Conservation (phyloP, 495 filamentous ascomycete genomes). For the Aspergillus diversus region DNA sequence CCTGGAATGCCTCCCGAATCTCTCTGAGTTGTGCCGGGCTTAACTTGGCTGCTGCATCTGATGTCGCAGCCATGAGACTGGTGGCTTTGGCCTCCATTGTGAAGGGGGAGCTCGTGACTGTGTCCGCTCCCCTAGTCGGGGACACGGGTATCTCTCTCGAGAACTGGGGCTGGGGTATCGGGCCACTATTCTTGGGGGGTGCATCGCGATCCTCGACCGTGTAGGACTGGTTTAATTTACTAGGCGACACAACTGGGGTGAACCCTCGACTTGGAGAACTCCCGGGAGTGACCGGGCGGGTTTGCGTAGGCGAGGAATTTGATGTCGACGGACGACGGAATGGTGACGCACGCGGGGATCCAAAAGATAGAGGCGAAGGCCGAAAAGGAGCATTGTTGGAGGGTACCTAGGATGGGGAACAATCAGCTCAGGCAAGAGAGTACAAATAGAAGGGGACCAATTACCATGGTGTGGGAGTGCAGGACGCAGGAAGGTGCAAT, state of each 20-base stretch:
- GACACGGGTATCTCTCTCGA: conserved; percentile 46
- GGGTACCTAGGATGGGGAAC: conserved; percentile 29
- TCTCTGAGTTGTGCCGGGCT: conserved; percentile 70
- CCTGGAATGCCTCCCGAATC: conserved; percentile 84
- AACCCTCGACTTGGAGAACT: conserved; percentile 49
- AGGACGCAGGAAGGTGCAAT: neutral
- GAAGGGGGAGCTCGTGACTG: conserved; percentile 33
- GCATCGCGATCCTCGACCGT: conserved; percentile 46
- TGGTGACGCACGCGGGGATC: conserved; percentile 71
- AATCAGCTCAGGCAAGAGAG: conserved; percentile 6
- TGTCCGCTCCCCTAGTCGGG: conserved; percentile 45
- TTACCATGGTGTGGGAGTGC: conserved; percentile 31
- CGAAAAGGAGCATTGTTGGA: conserved; percentile 60
- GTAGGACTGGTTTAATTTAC: conserved; percentile 53
- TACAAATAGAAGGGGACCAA: neutral
- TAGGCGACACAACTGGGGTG: conserved; percentile 49
- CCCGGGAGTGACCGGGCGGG: conserved; percentile 41
- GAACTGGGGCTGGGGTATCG: conserved; percentile 46
- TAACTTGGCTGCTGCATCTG: conserved; percentile 63
- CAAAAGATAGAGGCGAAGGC: conserved; percentile 71
- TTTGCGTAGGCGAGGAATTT: conserved; percentile 48
- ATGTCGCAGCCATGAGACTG: conserved; percentile 29
- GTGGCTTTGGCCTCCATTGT: conserved; percentile 34
- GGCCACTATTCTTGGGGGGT: conserved; percentile 31
- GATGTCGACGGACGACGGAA: conserved; percentile 66